These are phyloP conservation scores for Ophiognomonia clavigignenti-juglandacearum DNA, from an alignment of 2,329 filamentous ascomycete species.

Conservation along the genomic window DNA sequence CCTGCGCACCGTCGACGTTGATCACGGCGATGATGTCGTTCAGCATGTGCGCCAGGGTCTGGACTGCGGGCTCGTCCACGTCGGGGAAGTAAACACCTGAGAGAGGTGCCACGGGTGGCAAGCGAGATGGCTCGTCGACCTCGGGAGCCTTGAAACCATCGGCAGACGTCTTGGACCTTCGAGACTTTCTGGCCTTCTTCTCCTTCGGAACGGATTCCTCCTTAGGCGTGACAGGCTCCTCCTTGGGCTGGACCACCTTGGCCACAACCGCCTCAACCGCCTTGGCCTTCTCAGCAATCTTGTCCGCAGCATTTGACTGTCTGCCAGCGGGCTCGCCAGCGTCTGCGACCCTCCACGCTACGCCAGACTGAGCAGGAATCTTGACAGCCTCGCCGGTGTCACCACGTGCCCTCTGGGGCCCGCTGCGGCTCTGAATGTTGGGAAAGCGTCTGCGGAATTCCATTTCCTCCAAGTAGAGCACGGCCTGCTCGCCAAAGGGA, in stretches of 20 bases:
- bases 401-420: slow-evolving; percentile 42
- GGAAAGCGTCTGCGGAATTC: slow-evolving; percentile 86
- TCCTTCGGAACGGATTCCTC: slow-evolving; percentile 25
- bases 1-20: slow-evolving; percentile 76
- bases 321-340: slow-evolving; percentile 50
- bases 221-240: slow-evolving; percentile 22
- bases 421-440: slow-evolving; percentile 36
- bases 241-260: slow-evolving; percentile 25
- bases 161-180: too few species aligned
- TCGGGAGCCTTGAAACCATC: slow-evolving; percentile 49
- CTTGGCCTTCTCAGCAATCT: slow-evolving; percentile 28
- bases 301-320: slow-evolving; percentile 55
- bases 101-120: slow-evolving; percentile 63
- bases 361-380: slow-evolving; percentile 79
- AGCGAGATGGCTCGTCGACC: slow-evolving; percentile 60
- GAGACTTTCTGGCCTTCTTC: slow-evolving; percentile 21
- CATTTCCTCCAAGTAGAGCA: slow-evolving; percentile 91
- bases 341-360: slow-evolving; percentile 73
- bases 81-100: slow-evolving; percentile 72
- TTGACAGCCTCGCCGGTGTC: slow-evolving; percentile 68
- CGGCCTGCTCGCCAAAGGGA: slow-evolving; percentile 88
- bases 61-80: slow-evolving; percentile 80
- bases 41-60: slow-evolving; percentile 89
- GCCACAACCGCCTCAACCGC: slow-evolving; percentile 22
- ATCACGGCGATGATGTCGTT: slow-evolving; percentile 94